A percentile compares a stretch with the other conserved stretches of the same genome.
These are phyloP conservation scores for Galerina marginata DNA, from an alignment of 768 basidiomycete genomes.

Conservation along the genomic window DNA sequence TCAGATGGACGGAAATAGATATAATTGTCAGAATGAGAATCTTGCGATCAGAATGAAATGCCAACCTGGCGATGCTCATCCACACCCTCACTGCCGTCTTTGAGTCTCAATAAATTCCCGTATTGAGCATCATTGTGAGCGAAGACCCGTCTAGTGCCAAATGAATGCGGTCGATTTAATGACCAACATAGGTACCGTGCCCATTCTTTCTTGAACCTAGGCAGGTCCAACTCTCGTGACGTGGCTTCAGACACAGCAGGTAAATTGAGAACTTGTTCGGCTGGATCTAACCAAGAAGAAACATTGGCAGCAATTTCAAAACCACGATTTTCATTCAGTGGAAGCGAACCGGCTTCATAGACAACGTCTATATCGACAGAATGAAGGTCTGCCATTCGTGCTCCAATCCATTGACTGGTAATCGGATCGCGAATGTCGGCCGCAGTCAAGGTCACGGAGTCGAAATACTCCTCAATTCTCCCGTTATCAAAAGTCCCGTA, in stretches of 20 bases:
- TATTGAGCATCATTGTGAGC: conserved; percentile 97
- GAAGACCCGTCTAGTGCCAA: conserved; percentile 72
- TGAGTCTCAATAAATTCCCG: conserved; percentile 86
- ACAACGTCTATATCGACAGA: conserved; percentile 82
- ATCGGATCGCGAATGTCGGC: conserved; percentile 77
- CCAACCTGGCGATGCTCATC: conserved; percentile 81
- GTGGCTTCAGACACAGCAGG: conserved; percentile 51
- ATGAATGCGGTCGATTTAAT: conserved; percentile 58
- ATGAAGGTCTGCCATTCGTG: conserved; percentile 95
- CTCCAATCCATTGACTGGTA: conserved; percentile 87
- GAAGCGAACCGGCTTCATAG: conserved; percentile 46
- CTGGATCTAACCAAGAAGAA: conserved; percentile 70
- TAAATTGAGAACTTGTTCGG: conserved; percentile 75
- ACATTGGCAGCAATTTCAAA: conserved; percentile 73
- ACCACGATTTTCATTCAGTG: conserved; percentile 47
- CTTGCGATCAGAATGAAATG: conserved; percentile 10
- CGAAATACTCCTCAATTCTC: conserved; percentile 94
- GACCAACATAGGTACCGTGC: conserved; percentile 74
- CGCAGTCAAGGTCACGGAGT: conserved; percentile 80
- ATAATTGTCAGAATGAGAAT: not conserved
- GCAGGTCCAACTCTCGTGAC: conserved; percentile 64
- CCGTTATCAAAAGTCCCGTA: conserved; percentile 97
- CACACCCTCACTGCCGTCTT: conserved; percentile 53
- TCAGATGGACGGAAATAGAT: conserved; percentile 5
- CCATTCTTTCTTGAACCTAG: conserved; percentile 68